Conservation (phyloP, 2,329 filamentous ascomycete genomes). For the Arthrobotrys sphaeroides region DNA sequence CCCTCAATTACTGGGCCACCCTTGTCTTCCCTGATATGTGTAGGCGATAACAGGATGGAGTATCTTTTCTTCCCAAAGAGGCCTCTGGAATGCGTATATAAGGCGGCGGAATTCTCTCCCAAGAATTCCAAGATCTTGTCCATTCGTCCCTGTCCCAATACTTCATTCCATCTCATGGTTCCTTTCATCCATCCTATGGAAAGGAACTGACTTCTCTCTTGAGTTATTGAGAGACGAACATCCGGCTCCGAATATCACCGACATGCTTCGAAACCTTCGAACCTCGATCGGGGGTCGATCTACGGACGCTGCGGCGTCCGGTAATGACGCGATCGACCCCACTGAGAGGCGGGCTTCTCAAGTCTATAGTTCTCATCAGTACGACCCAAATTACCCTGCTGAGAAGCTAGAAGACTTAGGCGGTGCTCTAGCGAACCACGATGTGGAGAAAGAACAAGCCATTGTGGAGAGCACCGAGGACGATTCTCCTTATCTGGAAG, state of each 20-base stretch:
- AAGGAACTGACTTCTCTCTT: constrained; percentile 20
- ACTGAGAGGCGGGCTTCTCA: constrained; percentile 41
- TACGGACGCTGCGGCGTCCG: constrained; percentile 50
- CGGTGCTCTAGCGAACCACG: constrained; percentile 53
- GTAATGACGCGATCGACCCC: constrained; percentile 51
- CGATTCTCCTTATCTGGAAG: constrained; percentile 74
- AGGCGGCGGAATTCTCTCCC: constrained; percentile 29
- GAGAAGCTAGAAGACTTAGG: constrained; percentile 50
- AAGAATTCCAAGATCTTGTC: constrained; percentile 49
- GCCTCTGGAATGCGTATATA: constrained; percentile 48
- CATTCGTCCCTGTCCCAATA: constrained; percentile 14
- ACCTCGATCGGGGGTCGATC: constrained; percentile 50
- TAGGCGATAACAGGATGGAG: constrained; percentile 30
- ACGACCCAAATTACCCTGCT: constrained; percentile 52
- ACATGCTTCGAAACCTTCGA: constrained; percentile 50
- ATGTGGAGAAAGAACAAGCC: constrained; percentile 60
- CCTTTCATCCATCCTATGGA: constrained; percentile 31
- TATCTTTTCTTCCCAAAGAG: constrained; percentile 35
- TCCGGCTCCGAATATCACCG: neutral
- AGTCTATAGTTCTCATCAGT: constrained; percentile 32
- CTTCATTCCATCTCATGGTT: neutral
- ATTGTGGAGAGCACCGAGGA: constrained; percentile 64
- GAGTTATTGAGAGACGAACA: constrained; percentile 23
- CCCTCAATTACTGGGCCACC: constrained; percentile 18
- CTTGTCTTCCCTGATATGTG: constrained; percentile 23